Percentiles rank a stretch among this genome's conserved stretches.
These are phyloP conservation scores for Eucalyptus viminalis DNA, from an alignment of 345 rosid genomes.

Conservation along the genomic window DNA sequence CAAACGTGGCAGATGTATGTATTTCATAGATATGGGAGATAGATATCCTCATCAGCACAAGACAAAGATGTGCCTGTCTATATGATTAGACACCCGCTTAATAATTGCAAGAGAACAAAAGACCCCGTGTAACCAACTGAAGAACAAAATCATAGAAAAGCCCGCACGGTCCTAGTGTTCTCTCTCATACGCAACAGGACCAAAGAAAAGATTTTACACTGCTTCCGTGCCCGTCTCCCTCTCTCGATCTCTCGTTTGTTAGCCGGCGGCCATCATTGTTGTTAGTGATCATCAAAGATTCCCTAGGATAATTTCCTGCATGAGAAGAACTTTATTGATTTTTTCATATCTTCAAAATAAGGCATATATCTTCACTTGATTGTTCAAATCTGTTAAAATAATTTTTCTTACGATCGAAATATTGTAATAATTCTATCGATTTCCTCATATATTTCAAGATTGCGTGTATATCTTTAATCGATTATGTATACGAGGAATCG, in stretches of 20 bases:
- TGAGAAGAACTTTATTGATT: not conserved
- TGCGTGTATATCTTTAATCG: fast-evolving
- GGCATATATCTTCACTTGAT: not conserved
- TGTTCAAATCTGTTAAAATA: not conserved
- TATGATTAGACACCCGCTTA: not conserved
- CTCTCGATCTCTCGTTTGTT: not conserved
- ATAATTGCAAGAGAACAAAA: not conserved
- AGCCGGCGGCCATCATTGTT: not conserved
- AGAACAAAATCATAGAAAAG: not conserved
- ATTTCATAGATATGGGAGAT: not conserved
- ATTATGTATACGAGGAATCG: not conserved
- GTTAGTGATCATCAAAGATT: not conserved
- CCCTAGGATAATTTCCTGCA: not conserved
- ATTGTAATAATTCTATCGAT: not conserved
- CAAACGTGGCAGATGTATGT: not conserved
- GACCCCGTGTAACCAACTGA: not conserved
- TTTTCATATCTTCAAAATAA: not conserved
- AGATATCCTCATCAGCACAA: not conserved
- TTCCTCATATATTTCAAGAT: not conserved
- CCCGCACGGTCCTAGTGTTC: not conserved
- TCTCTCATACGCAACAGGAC: not conserved
- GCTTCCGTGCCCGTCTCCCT: not conserved
- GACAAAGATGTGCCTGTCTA: not conserved
- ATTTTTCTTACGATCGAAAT: not conserved
- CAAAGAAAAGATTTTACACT: not conserved